Evolutionary conservation across 805 yeast species (phyloP), one percentile per base, ranked within the genome.

Genomic region (Myxozyma geophila): DNA sequence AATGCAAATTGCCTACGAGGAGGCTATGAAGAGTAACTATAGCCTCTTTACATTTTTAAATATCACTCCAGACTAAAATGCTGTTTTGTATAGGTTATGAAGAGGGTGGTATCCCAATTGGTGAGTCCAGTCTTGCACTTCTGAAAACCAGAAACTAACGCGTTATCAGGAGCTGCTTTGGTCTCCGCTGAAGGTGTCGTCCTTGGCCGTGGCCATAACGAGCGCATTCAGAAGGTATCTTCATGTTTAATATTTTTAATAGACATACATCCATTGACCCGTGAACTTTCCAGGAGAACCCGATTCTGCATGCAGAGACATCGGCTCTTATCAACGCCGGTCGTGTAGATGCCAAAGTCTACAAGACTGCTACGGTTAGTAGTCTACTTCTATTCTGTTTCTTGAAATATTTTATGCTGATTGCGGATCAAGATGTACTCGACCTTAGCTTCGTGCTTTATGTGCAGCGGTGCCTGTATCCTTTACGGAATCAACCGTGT

Each of bases 381-480:
- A 8, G 7, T 41, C 21, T 7, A 28, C 43, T n/a, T 52, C 3
- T 19, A 19, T 6, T 23, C n/a, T 33, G 43, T 1, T 13, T 51
- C 28, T 8, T 33, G 39, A 15, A 7, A 10, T 46, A 51, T 21
- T 52, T 6, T 13, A 52, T 13, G 36, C 40, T 50, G 10, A 36
- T 35, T 49, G 10, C 33, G 5, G n/a, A 15, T n/a, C 39, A 64
- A 64, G 68, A 83, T 91, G 83, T 93, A 92, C 78, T 92, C 98
- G 37, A 89, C 97, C 0, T 79, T 93, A 69, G 89, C 96, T 7
- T 98, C 98, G 2, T 93, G 98, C 75, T 83, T 87, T 70, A 93
- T 93, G 98, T 93, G 98, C 75, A 85, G 95, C 4, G 98, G 98
- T 21, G 96, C 98, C 6, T 89, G 93, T 67, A 72, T 93, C 58